Percentiles rank a stretch among this genome's conserved stretches.
phyloP scores from a whole-genome alignment of 257 asterid species.

The Rubia yunnanensis region DNA sequence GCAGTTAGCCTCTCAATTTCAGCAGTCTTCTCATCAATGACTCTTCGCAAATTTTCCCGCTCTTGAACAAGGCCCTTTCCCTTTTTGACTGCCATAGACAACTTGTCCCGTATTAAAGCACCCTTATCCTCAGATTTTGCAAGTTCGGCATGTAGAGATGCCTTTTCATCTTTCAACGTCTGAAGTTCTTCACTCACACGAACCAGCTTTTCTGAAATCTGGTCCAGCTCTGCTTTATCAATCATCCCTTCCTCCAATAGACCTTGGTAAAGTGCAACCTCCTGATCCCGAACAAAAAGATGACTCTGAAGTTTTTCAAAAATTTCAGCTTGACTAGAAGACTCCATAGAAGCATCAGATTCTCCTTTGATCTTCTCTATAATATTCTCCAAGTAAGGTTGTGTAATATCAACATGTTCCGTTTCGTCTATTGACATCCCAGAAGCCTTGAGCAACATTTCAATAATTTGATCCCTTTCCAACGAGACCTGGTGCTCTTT shows the following conservation, averaged over 20 bases:
- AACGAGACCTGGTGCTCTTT: slow-evolving; percentile 13
- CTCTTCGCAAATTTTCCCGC: slow-evolving; percentile 67
- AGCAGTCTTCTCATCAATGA: slow-evolving; percentile 48
- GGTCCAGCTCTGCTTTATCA: slow-evolving; percentile 33
- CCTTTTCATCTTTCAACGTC: slow-evolving; percentile 47
- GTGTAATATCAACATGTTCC: slow-evolving; percentile 28
- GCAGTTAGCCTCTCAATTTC: slow-evolving; percentile 65
- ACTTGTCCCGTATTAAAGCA: slow-evolving; percentile 65
- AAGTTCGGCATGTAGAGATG: slow-evolving; percentile 45
- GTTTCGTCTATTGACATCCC: slow-evolving; percentile 36
- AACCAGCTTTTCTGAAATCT: slow-evolving; percentile 43
- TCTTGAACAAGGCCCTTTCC: slow-evolving; percentile 97
- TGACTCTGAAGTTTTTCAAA: slow-evolving; percentile 51
- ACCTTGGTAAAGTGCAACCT: slow-evolving; percentile 42
- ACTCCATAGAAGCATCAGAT: slow-evolving; percentile 22
- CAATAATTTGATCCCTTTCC: slow-evolving; percentile 52
- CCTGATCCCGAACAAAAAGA: slow-evolving; percentile 57
- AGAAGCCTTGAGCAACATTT: slow-evolving; percentile 59
- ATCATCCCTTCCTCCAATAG: slow-evolving; percentile 53
- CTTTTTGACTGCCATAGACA: slow-evolving; percentile 89
- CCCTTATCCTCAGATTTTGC: slow-evolving; percentile 73
- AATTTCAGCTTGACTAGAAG: slow-evolving; percentile 32
- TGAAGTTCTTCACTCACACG: slow-evolving; percentile 37
- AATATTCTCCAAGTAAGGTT: slow-evolving; percentile 32
- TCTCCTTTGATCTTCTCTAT: slow-evolving; percentile 55